phyloP scores from a whole-genome alignment of 2,329 filamentous ascomycete species.

The Pestalotiopsis fici region DNA sequence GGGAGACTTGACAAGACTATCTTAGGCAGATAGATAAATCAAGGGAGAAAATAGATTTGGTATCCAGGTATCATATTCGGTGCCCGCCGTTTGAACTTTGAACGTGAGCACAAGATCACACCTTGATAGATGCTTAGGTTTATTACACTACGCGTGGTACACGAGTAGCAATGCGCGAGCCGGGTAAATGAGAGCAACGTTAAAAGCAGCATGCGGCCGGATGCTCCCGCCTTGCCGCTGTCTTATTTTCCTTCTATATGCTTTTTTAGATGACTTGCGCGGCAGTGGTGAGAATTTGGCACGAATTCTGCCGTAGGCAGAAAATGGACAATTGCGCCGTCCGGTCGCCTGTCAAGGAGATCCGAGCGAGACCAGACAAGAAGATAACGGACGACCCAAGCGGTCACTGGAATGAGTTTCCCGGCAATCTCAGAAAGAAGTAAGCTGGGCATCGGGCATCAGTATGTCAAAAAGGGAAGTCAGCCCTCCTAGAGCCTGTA shows the following conservation, averaged over 20 bases:
- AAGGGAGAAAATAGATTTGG: neutral
- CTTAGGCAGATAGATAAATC: too few relatives aligned
- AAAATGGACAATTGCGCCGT: neutral
- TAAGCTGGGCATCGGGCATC: neutral
- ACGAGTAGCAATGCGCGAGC: neutral
- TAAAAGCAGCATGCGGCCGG: neutral
- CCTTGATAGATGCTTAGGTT: too few relatives aligned
- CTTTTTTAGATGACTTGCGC: neutral
- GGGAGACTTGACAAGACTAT: neutral
- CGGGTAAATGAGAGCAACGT: neutral
- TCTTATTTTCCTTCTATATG: neutral
- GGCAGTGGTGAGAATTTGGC: neutral
- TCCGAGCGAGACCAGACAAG: neutral
- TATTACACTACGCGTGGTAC: too few relatives aligned
- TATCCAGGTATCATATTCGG: too few relatives aligned
- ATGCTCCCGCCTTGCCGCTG: slow-evolving; percentile 4
- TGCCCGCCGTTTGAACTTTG: too few relatives aligned
- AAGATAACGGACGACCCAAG: neutral
- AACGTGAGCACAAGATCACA: neutral
- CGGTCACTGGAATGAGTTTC: neutral
- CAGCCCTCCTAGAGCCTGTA: neutral
- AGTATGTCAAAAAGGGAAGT: neutral
- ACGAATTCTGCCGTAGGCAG: neutral
- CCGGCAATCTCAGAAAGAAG: neutral
- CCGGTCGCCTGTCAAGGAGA: neutral